Evolutionary conservation across 192 early-diverging fungal species (phyloP).

Genomic region (Radiomyces spectabilis): DNA sequence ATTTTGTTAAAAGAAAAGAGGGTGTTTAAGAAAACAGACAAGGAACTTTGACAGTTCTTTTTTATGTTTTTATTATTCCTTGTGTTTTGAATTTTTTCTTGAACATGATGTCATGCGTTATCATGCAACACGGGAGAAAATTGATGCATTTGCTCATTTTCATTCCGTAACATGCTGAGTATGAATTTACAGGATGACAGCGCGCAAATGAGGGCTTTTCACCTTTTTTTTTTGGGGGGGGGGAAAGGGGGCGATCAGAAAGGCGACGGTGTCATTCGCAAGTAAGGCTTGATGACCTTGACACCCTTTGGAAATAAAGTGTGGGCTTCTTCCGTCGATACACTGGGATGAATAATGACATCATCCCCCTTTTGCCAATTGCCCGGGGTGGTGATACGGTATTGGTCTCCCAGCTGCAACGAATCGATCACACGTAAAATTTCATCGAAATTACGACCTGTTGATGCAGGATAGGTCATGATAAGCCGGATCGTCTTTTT

Average conservation of each 20-base stretch:
- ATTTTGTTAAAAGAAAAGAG: neutral
- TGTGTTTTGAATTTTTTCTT: too few species aligned
- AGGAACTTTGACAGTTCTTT: too few species aligned
- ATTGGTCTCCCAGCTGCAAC: constrained; percentile 82
- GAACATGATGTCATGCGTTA: too few species aligned
- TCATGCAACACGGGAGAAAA: too few species aligned
- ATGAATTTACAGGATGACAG: too few species aligned
- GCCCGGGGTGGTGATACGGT: constrained; percentile 90
- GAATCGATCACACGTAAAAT: constrained; percentile 91
- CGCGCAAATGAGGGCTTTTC: too few species aligned
- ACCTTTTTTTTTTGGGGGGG: too few species aligned
- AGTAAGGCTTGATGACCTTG: constrained; percentile 76
- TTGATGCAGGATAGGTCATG: constrained; percentile 89
- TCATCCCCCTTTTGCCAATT: constrained; percentile 85
- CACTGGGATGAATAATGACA: constrained; percentile 87
- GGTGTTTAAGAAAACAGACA: too few species aligned
- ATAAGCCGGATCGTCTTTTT: constrained; percentile 84
- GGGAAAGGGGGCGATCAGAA: constrained; percentile 21
- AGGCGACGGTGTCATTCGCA: constrained; percentile 58
- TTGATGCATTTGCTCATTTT: too few species aligned
- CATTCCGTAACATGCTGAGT: too few species aligned
- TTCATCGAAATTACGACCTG: constrained; percentile 95
- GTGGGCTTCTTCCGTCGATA: constrained; percentile 77
- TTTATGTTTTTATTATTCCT: too few species aligned
- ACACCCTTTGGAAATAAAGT: constrained; percentile 74